Conservation (phyloP, 768 basidiomycete species). For the Suillus sp. region DNA sequence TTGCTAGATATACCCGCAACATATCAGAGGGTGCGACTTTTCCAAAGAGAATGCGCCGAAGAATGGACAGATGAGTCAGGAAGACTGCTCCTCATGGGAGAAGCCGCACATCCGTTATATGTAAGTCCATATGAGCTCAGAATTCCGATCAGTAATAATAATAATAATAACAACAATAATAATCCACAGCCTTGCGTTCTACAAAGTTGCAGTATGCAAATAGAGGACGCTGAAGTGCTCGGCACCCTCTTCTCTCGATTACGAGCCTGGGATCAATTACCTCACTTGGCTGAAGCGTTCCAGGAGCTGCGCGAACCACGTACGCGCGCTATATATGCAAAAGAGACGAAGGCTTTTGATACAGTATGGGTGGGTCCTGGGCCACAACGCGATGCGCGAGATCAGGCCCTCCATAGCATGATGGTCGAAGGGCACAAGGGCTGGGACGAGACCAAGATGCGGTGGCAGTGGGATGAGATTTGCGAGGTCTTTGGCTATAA, state of each 20-base stretch:
- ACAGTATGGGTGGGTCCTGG: conserved; percentile 48
- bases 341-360: conserved; percentile 46
- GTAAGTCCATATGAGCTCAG: conserved; percentile 31
- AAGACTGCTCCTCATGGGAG: conserved; percentile 55
- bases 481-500: conserved; percentile 56
- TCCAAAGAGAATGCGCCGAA: conserved; percentile 43
- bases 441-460: conserved; percentile 53
- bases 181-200: conserved; percentile 50
- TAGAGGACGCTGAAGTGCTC: conserved; percentile 38
- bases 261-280: conserved; percentile 48
- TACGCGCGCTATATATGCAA: conserved; percentile 42
- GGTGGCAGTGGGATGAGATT: conserved; percentile 57
- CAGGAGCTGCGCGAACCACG: conserved; percentile 61
- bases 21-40: conserved; percentile 43
- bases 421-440: conserved; percentile 30
- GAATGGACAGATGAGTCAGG: conserved; percentile 54
- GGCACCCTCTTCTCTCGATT: conserved; percentile 45
- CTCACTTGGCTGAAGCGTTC: conserved; percentile 54
- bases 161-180: conserved; percentile 1
- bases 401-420: conserved; percentile 37
- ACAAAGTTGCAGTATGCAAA: conserved; percentile 36
- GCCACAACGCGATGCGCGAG: conserved; percentile 47
- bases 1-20: conserved; percentile 37
- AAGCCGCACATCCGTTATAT: conserved; percentile 62
- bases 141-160: background rate